Evolutionary conservation across 2,329 filamentous ascomycete genomes (phyloP).

Genomic region (Alternaria ventricosa): DNA sequence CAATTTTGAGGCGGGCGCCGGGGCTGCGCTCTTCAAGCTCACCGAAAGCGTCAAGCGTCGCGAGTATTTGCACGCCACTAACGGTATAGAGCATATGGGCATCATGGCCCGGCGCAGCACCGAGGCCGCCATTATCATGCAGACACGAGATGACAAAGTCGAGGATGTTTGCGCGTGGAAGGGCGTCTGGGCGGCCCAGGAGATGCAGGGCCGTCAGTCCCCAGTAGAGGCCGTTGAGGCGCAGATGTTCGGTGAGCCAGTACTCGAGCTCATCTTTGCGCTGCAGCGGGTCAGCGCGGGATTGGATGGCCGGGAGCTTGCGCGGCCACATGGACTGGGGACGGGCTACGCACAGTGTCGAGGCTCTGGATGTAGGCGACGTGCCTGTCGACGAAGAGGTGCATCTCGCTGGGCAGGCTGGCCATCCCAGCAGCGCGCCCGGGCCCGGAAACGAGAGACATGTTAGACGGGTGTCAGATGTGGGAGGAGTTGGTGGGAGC

Average conservation of each 20-base stretch:
- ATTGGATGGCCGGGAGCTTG: constrained; percentile 22
- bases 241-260: constrained; percentile 96
- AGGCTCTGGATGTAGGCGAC: constrained; percentile 92
- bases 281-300: constrained; percentile 57
- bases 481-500: background rate
- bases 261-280: constrained; percentile 95
- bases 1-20: constrained; percentile 74
- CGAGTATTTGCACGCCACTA: constrained; percentile 91
- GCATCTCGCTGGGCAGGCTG: constrained; percentile 54
- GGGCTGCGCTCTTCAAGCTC: constrained; percentile 76
- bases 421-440: constrained; percentile 56
- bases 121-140: constrained; percentile 87
- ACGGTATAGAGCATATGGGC: constrained; percentile 96
- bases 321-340: constrained; percentile 20
- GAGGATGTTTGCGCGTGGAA: constrained; percentile 81
- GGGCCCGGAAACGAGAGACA: constrained; percentile 68
- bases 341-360: constrained; percentile 70
- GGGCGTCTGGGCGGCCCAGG: constrained; percentile 78
- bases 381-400: constrained; percentile 69
- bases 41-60: constrained; percentile 81
- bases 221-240: constrained; percentile 97
- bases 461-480: constrained; percentile 37
- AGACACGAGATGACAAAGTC: constrained; percentile 96
- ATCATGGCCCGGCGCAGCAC: constrained; percentile 92
- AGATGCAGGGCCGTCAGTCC: constrained; percentile 88